phyloP scores from a whole-genome alignment of 2,329 filamentous ascomycete genomes.

The Botrytis porri region DNA sequence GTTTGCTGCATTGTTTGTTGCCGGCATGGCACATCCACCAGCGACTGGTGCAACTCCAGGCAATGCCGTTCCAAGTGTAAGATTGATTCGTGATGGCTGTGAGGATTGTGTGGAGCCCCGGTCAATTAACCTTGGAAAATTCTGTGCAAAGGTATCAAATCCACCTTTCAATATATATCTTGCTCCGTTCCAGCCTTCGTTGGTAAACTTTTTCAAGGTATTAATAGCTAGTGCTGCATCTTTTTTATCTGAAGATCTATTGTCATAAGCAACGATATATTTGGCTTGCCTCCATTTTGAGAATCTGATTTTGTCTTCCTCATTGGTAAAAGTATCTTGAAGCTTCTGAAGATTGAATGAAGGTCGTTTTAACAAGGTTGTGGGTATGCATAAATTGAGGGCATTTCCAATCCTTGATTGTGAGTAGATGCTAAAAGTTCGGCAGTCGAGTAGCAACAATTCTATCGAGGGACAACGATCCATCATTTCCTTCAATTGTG shows the following conservation, averaged over 20 bases:
- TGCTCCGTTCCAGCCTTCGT: conserved; percentile 74
- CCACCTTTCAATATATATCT: conserved; percentile 78
- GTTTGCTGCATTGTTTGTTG: conserved; percentile 65
- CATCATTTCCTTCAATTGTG: conserved; percentile 56
- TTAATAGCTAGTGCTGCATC: conserved; percentile 80
- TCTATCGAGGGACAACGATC: conserved; percentile 40
- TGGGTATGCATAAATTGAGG: conserved; percentile 91
- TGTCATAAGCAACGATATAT: conserved; percentile 85
- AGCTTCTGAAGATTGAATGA: conserved; percentile 89
- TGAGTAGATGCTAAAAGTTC: conserved; percentile 80
- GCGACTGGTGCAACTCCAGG: conserved; percentile 71
- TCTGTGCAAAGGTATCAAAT: conserved; percentile 68
- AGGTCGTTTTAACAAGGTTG: conserved; percentile 83
- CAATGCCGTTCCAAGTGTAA: conserved; percentile 48
- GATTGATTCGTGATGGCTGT: conserved; percentile 43
- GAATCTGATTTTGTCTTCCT: conserved; percentile 69
- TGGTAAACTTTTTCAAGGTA: conserved; percentile 88
- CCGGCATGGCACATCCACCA: conserved; percentile 81
- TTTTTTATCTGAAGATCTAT: conserved; percentile 69
- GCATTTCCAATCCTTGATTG: conserved; percentile 74
- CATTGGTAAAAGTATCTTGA: conserved; percentile 77
- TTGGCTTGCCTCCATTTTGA: conserved; percentile 70
- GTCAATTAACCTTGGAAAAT: conserved; percentile 65
- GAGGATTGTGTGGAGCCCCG: conserved; percentile 41
- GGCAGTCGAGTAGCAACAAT: conserved; percentile 73